Percentiles rank a stretch among this genome's conserved stretches.
Evolutionary conservation across 1,284 basidiomycete genomes (phyloP).

Genomic region (Tetrapyrgos nigripes): DNA sequence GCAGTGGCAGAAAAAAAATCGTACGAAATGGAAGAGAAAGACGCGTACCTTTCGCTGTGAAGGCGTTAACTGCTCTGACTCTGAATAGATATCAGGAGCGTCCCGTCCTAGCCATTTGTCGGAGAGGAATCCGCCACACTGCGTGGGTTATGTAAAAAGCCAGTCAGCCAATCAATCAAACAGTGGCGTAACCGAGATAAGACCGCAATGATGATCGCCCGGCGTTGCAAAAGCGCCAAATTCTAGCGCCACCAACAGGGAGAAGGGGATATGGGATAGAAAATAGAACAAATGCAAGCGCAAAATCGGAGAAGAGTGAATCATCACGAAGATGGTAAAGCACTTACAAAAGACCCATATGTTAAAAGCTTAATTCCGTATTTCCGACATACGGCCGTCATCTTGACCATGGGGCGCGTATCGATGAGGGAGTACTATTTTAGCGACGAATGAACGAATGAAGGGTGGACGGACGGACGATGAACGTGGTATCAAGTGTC

Average conservation of each 20-base stretch:
- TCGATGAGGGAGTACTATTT: conserved; percentile 73
- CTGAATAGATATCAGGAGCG: conserved; percentile 61
- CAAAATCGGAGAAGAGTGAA: too few relatives aligned
- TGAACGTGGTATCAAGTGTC: too few relatives aligned
- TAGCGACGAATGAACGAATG: too few relatives aligned
- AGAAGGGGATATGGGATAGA: too few relatives aligned
- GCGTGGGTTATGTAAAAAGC: too few relatives aligned
- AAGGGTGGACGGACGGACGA: too few relatives aligned
- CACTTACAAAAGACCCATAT: conserved; percentile 62
- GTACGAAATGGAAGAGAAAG: too few relatives aligned
- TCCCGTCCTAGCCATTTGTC: conserved; percentile 59
- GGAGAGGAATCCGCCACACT: conserved; percentile 70
- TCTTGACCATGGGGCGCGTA: conserved; percentile 59
- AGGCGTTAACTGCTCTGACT: conserved; percentile 50
- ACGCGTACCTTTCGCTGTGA: conserved; percentile 64
- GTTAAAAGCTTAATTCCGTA: conserved; percentile 65
- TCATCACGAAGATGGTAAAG: not conserved
- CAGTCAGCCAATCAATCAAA: too few relatives aligned
- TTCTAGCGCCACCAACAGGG: conserved; percentile 14
- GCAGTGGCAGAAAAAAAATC: conserved; percentile 5
- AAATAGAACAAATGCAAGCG: too few relatives aligned
- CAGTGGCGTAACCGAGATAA: too few relatives aligned
- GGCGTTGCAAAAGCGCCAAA: too few relatives aligned
- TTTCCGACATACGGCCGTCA: conserved; percentile 61
- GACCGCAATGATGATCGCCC: too few relatives aligned